Evolutionary conservation across 495 filamentous ascomycete species (phyloP).

Genomic region (Astrothelium macrocarpum): DNA sequence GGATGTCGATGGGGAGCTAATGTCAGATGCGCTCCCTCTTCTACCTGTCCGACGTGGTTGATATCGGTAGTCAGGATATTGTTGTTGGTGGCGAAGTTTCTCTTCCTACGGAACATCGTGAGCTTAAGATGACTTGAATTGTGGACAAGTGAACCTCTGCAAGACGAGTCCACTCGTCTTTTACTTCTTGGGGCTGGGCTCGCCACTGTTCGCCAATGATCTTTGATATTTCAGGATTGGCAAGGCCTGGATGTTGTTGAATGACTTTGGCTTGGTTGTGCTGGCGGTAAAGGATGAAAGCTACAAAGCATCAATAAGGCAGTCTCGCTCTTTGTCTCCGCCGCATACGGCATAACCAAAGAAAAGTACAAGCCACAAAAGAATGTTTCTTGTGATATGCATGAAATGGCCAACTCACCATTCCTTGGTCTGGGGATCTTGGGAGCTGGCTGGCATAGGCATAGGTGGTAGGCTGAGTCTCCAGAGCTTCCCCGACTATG

Average conservation of each 20-base stretch:
- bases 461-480: conserved; percentile 45
- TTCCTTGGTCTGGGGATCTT: conserved; percentile 93
- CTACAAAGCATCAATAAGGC: conserved; percentile 39
- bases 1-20: conserved; percentile 8
- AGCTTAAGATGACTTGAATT: conserved; percentile 7
- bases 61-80: conserved; percentile 91
- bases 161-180: conserved; percentile 78
- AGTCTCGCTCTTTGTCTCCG: not conserved
- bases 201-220: conserved; percentile 94
- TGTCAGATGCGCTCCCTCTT: conserved; percentile 14
- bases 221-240: conserved; percentile 97
- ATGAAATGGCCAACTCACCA: conserved; percentile 52
- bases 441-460: conserved; percentile 85
- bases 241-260: conserved; percentile 71
- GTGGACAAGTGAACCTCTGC: conserved; percentile 54
- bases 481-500: conserved; percentile 23
- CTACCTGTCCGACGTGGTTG: conserved; percentile 69
- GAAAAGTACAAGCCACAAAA: conserved; percentile 21
- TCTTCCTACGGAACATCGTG: conserved; percentile 53
- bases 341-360: conserved; percentile 13
- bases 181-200: conserved; percentile 59
- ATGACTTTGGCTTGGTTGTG: conserved; percentile 79
- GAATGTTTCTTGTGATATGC: conserved; percentile 13
- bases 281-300: conserved; percentile 96
- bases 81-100: conserved; percentile 77